Percentiles rank a stretch among this genome's conserved stretches.
Conservation (phyloP, 2,329 filamentous ascomycete species). For the Sphaerostilbella broomeana region DNA sequence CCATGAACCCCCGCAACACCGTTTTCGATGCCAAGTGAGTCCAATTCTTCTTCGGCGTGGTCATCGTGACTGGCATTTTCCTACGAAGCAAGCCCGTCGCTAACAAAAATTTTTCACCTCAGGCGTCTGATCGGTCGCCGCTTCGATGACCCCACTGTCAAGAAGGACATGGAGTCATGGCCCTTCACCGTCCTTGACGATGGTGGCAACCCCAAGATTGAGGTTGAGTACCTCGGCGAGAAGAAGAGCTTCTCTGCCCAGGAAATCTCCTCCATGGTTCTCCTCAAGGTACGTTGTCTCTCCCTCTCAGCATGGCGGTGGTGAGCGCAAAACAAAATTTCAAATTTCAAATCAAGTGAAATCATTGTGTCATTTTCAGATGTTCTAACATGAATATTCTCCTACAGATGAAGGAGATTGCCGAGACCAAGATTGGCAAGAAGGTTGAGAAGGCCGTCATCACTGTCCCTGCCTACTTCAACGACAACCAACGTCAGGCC, state of each 20-base stretch:
- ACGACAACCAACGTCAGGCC: constrained; percentile 99
- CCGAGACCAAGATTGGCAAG: constrained; percentile 96
- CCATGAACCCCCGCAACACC: constrained; percentile 98
- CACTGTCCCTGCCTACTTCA: constrained; percentile 99
- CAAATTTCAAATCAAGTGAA: not conserved
- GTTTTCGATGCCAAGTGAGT: constrained; percentile 98
- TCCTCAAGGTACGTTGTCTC: constrained; percentile 68
- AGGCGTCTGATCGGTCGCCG: constrained; percentile 97
- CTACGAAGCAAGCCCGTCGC: constrained; percentile 4
- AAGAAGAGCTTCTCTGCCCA: constrained; percentile 95
- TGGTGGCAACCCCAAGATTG: constrained; percentile 78
- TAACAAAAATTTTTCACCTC: constrained; percentile 13
- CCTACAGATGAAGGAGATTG: constrained; percentile 96
- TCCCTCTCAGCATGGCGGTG: not conserved
- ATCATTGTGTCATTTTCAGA: too few species aligned
- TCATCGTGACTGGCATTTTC: not conserved
- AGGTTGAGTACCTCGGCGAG: constrained; percentile 94
- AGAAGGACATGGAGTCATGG: constrained; percentile 99
- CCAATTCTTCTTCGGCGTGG: not conserved
- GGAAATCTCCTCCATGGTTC: constrained; percentile 98
- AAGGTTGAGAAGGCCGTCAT: constrained; percentile 99
- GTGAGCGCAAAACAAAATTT: not conserved
- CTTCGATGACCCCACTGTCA: constrained; percentile 91
- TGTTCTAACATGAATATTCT: not conserved
- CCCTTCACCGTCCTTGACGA: constrained; percentile 97